These are phyloP conservation scores for Atkinsonella texensis DNA, from an alignment of 2,329 filamentous ascomycete species.

Conservation along the genomic window DNA sequence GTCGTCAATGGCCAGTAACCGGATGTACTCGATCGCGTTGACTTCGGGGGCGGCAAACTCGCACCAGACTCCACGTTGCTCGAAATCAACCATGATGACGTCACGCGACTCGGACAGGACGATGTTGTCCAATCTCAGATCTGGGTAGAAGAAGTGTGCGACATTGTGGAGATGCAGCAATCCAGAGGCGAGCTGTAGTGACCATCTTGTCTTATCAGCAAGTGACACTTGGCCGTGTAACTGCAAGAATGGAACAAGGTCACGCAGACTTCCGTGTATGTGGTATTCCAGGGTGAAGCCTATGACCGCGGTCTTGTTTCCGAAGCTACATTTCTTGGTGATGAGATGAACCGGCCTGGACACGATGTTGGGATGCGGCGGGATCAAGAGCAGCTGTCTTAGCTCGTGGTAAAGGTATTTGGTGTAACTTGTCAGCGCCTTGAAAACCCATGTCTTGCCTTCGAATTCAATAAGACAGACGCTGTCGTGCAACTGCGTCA, in stretches of 20 bases:
- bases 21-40: conserved; percentile 45
- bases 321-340: conserved; percentile 43
- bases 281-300: conserved; percentile 47
- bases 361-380: conserved; percentile 41
- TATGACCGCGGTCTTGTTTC: conserved; percentile 40
- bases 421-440: conserved; percentile 43
- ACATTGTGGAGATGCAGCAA: conserved; percentile 36
- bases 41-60: conserved; percentile 50
- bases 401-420: conserved; percentile 53
- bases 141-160: conserved; percentile 40
- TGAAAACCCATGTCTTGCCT: conserved; percentile 38
- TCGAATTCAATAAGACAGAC: conserved; percentile 40
- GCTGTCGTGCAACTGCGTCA: conserved; percentile 46
- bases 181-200: conserved; percentile 37
- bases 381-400: conserved; percentile 38
- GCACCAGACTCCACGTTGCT: conserved; percentile 51
- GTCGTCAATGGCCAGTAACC: conserved; percentile 40
- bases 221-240: conserved; percentile 31
- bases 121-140: conserved; percentile 48
- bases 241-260: conserved; percentile 39
- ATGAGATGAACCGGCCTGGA: conserved; percentile 39
- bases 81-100: conserved; percentile 47
- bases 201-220: conserved; percentile 39
- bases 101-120: conserved; percentile 36
- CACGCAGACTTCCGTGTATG: conserved; percentile 40